Base-by-base conservation (phyloP, 2,329 filamentous ascomycete species). In the Neonectria punicea region DNA sequence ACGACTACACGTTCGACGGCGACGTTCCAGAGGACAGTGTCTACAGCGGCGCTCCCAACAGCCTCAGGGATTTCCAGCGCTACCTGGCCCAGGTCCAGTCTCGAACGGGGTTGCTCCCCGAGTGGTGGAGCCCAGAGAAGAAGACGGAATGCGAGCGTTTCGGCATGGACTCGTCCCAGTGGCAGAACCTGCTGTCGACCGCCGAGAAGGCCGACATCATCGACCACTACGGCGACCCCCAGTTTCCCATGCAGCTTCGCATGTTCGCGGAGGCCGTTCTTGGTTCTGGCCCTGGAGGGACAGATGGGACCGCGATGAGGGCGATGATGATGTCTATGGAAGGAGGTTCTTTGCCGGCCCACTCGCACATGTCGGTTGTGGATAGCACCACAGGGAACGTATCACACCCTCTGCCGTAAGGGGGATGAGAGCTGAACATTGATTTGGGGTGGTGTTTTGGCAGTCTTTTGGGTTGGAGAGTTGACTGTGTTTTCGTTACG, bases 171-270 rank as follows among this genome's bases (percentile, higher is more conserved):
- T 13, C 41, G 2, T 49, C 18, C 2, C 47, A 73, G 34, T 82
- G 79, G 77, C 69, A 72, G 20, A 44, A 64, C 53, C 9, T 69
- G 46, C 18, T 18, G 2, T 22, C 1, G 4, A 64, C 66, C 4
- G 70, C 79, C 1, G 66, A 74, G 5, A 82, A 82, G 72, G 51
- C 50, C 13, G 76, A 79, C 47, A 73, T 85, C 34, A 75, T 77
- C 6, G 75, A 81, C 22, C 77, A 82, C 53, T 86, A 86, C 53
- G 78, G 78, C 3, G 79, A 86, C 53, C 5, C 58, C 1, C 69
- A 68, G 2, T 84, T 85, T 63, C 80, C 84, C 2, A 84, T 85
- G 82, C 82, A 86, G 76, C 73, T 87, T 53, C 78, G 84, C 14
- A 82, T 86, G 79, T 73, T 86, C 20, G 80, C 75, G 4, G 82